Conservation (phyloP, 1,284 basidiomycete genomes). For the Afroboletus lepidellus region DNA sequence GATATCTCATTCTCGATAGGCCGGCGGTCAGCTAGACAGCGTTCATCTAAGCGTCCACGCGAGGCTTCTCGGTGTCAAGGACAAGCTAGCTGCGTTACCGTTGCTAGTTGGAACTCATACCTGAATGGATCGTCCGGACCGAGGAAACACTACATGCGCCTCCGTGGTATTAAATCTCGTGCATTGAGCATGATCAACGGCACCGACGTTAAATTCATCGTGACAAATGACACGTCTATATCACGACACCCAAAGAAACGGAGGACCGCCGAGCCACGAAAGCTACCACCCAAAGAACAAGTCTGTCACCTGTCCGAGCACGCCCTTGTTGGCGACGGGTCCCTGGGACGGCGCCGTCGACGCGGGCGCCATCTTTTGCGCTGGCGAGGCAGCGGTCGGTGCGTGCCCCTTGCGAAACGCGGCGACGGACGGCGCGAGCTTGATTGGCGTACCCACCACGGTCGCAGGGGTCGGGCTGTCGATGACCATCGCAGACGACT, state of each 20-base stretch:
- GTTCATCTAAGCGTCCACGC: no score
- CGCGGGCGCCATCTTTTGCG: conserved; percentile 27
- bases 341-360: conserved; percentile 18
- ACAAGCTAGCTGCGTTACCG: no score
- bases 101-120: no score
- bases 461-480: conserved; percentile 40
- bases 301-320: conserved; percentile 73
- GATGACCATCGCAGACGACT: conserved; percentile 42
- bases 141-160: no score
- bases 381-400: conserved; percentile 32
- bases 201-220: background rate
- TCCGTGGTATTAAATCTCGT: background rate
- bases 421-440: conserved; percentile 64
- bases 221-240: background rate
- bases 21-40: no score
- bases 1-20: no score
- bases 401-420: conserved; percentile 57
- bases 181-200: background rate
- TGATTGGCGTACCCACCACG: conserved; percentile 62
- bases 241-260: background rate
- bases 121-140: no score
- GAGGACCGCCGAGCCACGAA: conserved; percentile 37
- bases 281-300: conserved; percentile 76
- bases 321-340: conserved; percentile 49
- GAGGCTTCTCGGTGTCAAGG: no score